A percentile compares a stretch with the other conserved stretches of the same genome.
Evolutionary conservation across 164 flowering plant genomes (phyloP).

Genomic region (Vitis vinifera): DNA sequence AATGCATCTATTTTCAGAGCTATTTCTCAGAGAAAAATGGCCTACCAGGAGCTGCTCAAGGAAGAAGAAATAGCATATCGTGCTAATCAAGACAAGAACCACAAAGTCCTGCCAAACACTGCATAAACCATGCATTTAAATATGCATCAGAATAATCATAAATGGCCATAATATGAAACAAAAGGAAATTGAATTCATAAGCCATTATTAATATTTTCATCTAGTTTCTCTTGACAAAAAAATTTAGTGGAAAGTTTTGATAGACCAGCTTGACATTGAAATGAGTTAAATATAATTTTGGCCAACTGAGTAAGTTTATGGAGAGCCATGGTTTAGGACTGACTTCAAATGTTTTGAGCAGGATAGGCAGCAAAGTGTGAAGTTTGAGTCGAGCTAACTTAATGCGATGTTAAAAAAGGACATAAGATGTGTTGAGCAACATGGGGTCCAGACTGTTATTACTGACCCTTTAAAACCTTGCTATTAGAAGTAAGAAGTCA

Average conservation of each 20-base stretch:
- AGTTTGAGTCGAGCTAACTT: background rate
- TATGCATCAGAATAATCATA: slow-evolving; percentile 9
- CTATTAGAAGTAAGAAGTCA: background rate
- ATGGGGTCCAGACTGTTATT: too few species aligned
- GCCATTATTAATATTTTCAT: background rate
- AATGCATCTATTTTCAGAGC: too few species aligned
- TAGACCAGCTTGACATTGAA: background rate
- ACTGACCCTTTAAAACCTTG: background rate
- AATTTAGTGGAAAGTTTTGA: background rate
- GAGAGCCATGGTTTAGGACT: too few species aligned
- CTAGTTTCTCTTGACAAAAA: background rate
- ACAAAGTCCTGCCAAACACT: slow-evolving; percentile 91
- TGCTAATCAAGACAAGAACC: slow-evolving; percentile 82
- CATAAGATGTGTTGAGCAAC: background rate
- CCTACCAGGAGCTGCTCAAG: slow-evolving; percentile 96
- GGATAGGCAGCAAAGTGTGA: background rate
- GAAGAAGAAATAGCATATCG: slow-evolving; percentile 93
- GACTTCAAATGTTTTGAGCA: background rate
- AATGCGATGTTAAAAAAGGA: background rate
- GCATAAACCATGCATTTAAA: slow-evolving; percentile 25
- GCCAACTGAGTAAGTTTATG: too few species aligned
- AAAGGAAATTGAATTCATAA: slow-evolving; percentile 2
- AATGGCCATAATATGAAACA: background rate
- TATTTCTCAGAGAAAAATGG: slow-evolving; percentile 5
- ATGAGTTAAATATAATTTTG: background rate